Conservation (phyloP, 371 early-diverging fungal genomes). For the Mortierella sp. region DNA sequence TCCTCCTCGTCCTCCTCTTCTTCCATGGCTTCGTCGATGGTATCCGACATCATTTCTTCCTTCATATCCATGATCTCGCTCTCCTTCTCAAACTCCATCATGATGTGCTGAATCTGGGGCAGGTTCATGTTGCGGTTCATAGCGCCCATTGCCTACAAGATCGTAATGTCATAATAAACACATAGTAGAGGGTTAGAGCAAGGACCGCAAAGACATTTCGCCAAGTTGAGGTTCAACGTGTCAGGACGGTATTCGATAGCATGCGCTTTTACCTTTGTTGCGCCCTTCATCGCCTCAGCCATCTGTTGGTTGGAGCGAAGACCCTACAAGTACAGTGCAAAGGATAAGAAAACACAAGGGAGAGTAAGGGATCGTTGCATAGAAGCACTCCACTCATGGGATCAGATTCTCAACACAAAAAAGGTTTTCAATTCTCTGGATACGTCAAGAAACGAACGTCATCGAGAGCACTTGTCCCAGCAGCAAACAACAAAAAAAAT, state of each 20-base stretch:
- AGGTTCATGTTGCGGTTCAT: constrained; percentile 97
- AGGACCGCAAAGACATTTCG: background rate
- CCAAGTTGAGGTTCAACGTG: background rate
- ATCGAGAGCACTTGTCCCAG: background rate
- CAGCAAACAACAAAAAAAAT: background rate
- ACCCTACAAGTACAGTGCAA: constrained; percentile 65
- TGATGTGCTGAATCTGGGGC: constrained; percentile 93
- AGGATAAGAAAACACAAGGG: background rate
- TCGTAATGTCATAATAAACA: background rate
- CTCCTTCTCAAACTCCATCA: constrained; percentile 98
- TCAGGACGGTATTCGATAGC: background rate
- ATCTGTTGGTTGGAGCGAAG: constrained; percentile 95
- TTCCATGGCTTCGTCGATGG: constrained; percentile 95
- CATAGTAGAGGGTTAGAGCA: background rate
- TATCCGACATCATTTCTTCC: constrained; percentile 98
- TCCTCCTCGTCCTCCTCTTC: constrained; percentile 95
- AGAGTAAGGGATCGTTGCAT: background rate
- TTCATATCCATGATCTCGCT: constrained; percentile 98
- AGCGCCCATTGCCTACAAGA: constrained; percentile 87
- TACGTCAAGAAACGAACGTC: constrained; percentile 4
- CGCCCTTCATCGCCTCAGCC: constrained; percentile 97
- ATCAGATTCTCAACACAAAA: background rate
- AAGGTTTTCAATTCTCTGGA: background rate
- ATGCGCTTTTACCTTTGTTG: constrained; percentile 73
- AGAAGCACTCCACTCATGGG: background rate